Conservation (phyloP, 2,329 filamentous ascomycete genomes). For the Orbilia ellipsospora region DNA sequence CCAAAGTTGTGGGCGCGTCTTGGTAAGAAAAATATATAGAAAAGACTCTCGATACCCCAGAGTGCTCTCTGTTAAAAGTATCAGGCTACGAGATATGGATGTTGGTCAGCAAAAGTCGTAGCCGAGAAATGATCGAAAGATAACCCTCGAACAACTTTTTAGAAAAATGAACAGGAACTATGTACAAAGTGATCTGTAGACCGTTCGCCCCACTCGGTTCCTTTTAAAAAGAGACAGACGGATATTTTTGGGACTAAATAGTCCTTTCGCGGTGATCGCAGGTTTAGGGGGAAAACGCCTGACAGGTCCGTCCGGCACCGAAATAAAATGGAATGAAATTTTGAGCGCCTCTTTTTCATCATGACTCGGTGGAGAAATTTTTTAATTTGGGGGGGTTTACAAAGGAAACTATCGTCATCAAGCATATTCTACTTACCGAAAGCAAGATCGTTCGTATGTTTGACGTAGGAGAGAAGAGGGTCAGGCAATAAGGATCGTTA, state of each 20-base stretch:
- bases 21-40: not conserved
- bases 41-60: not conserved
- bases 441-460: conserved; percentile 36
- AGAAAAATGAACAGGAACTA: not conserved
- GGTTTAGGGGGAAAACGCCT: conserved; percentile 25
- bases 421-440: conserved; percentile 43
- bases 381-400: conserved; percentile 7
- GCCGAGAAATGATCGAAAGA: not conserved
- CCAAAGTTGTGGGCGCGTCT: conserved; percentile 9
- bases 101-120: conserved; percentile 10
- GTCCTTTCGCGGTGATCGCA: conserved; percentile 10
- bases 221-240: not conserved
- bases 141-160: too few species aligned
- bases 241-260: conserved; percentile 5
- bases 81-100: not conserved
- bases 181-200: conserved; percentile 11
- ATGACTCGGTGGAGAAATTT: conserved; percentile 16
- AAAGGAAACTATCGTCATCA: conserved; percentile 29
- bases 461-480: conserved; percentile 15
- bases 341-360: conserved; percentile 39
- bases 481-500: conserved; percentile 52
- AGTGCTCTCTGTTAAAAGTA: not conserved
- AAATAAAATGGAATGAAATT: conserved; percentile 10
- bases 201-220: conserved; percentile 38
- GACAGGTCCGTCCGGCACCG: conserved; percentile 51